A percentile compares a stretch with the other conserved stretches of the same genome.
Conservation (phyloP, 495 filamentous ascomycete species). For the Penicillium paradoxum region DNA sequence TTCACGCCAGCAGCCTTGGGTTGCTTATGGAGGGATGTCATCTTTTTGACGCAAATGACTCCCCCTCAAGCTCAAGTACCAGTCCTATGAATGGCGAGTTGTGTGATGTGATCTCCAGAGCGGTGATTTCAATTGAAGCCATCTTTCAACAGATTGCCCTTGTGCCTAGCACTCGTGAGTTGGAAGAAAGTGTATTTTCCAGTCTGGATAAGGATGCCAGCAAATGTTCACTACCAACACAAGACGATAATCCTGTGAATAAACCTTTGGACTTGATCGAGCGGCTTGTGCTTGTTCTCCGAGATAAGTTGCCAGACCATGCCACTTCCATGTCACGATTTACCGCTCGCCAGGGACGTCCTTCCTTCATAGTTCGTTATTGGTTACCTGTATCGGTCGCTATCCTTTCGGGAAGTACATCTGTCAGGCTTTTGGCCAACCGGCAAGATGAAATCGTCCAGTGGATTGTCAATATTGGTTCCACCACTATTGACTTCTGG, state of each 20-base stretch:
- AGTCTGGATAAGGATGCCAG: constrained; percentile 57
- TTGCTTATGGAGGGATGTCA: constrained; percentile 80
- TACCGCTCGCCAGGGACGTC: constrained; percentile 62
- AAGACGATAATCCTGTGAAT: constrained; percentile 20
- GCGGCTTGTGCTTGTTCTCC: constrained; percentile 62
- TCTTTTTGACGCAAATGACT: constrained; percentile 49
- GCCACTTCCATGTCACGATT: constrained; percentile 40
- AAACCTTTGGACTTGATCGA: constrained; percentile 57
- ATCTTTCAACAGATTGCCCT: constrained; percentile 54
- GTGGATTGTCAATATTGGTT: constrained; percentile 72
- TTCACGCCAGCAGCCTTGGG: constrained; percentile 81
- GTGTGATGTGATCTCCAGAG: constrained; percentile 65
- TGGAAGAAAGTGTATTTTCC: constrained; percentile 67
- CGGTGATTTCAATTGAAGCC: constrained; percentile 74
- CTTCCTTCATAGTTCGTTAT: constrained; percentile 71
- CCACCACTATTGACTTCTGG: constrained; percentile 84
- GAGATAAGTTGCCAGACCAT: constrained; percentile 56
- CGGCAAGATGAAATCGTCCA: constrained; percentile 64
- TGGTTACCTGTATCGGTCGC: constrained; percentile 67
- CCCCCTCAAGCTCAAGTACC: constrained; percentile 30
- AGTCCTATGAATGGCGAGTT: constrained; percentile 50
- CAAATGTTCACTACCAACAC: constrained; percentile 27
- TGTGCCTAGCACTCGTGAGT: constrained; percentile 49
- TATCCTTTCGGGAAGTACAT: constrained; percentile 72
- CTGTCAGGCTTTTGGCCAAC: constrained; percentile 68